Evolutionary conservation across 1,139 yeast genomes (phyloP).

Genomic region (Kazachstania sp.): DNA sequence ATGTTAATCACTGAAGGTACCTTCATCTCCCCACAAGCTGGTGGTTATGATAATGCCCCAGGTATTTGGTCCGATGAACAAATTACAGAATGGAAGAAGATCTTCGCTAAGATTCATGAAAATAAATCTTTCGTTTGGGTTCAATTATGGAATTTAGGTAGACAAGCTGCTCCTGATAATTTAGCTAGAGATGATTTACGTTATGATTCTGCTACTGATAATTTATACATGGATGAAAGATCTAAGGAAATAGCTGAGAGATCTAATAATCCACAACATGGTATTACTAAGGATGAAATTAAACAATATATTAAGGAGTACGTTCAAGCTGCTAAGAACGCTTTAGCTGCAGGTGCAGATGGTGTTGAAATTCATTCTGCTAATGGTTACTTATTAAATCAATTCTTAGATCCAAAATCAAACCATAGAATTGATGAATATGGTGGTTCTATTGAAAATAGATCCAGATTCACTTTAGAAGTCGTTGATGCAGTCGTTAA

Average conservation of each 20-base stretch:
- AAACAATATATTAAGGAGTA: background rate
- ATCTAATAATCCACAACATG: conserved; percentile 12
- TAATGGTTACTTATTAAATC: conserved; percentile 1
- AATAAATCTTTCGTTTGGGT: conserved; percentile 42
- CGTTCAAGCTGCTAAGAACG: background rate
- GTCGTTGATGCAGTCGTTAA: conserved; percentile 42
- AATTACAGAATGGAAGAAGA: conserved; percentile 41
- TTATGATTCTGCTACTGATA: conserved; percentile 27
- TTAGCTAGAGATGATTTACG: conserved; percentile 10
- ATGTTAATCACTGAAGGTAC: conserved; percentile 25
- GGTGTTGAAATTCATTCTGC: conserved; percentile 56
- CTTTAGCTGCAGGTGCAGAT: conserved; percentile 48
- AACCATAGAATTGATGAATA: conserved; percentile 39
- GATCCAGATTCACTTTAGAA: conserved; percentile 48
- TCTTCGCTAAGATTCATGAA: conserved; percentile 42
- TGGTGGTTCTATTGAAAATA: conserved; percentile 43
- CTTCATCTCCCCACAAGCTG: conserved; percentile 20
- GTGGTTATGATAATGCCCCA: conserved; percentile 13
- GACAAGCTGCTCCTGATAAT: conserved; percentile 38
- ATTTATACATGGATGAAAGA: conserved; percentile 11
- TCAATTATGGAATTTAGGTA: conserved; percentile 56
- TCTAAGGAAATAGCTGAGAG: conserved; percentile 26
- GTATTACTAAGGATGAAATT: conserved; percentile 1
- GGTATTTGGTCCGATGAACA: conserved; percentile 11
- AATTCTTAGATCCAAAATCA: conserved; percentile 41